A percentile compares a stretch with the other conserved stretches of the same genome.
These are phyloP conservation scores for Pseudisothecium myosuroides DNA, from an alignment of 225 moss, liverwort and hornwort species.

Conservation along the genomic window DNA sequence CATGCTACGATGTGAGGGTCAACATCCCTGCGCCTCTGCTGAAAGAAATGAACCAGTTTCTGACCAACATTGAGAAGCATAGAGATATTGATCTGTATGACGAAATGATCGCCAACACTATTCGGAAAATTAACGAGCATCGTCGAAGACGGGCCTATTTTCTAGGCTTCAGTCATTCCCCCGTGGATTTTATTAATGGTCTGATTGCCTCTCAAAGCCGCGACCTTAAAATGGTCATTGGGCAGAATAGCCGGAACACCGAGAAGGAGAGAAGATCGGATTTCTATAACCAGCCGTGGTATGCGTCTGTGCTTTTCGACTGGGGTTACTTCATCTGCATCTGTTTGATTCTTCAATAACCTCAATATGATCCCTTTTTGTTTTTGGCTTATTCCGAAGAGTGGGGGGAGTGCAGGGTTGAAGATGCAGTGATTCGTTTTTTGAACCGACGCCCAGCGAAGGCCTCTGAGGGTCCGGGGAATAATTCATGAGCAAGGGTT, in stretches of 20 bases:
- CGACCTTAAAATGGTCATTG: slow-evolving; percentile 87
- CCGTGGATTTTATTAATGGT: slow-evolving; percentile 93
- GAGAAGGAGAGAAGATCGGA: slow-evolving; percentile 99
- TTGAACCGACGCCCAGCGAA: slow-evolving; percentile 91
- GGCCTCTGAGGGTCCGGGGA: slow-evolving; percentile 49
- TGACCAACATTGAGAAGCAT: slow-evolving; percentile 88
- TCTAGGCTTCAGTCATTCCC: slow-evolving; percentile 91
- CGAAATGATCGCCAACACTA: slow-evolving; percentile 68
- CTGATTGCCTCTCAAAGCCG: slow-evolving; percentile 97
- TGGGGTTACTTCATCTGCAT: not conserved
- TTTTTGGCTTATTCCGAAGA: not conserved
- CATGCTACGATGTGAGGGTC: slow-evolving; percentile 90
- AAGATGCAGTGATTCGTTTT: slow-evolving; percentile 96
- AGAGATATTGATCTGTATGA: slow-evolving; percentile 83
- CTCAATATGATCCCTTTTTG: not conserved
- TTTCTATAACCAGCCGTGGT: slow-evolving; percentile 99
- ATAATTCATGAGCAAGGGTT: not conserved
- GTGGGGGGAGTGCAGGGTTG: slow-evolving; percentile 60
- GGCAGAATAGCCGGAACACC: slow-evolving; percentile 76
- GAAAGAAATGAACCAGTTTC: slow-evolving; percentile 89
- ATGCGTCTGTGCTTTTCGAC: slow-evolving; percentile 6
- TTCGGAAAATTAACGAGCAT: slow-evolving; percentile 96
- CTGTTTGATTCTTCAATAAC: not conserved
- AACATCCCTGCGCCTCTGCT: slow-evolving; percentile 84
- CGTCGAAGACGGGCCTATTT: slow-evolving; percentile 89